A percentile compares a stretch with the other conserved stretches of the same genome.
These are phyloP conservation scores for Asclepias syriaca DNA, from an alignment of 257 asterid genomes.

Conservation along the genomic window DNA sequence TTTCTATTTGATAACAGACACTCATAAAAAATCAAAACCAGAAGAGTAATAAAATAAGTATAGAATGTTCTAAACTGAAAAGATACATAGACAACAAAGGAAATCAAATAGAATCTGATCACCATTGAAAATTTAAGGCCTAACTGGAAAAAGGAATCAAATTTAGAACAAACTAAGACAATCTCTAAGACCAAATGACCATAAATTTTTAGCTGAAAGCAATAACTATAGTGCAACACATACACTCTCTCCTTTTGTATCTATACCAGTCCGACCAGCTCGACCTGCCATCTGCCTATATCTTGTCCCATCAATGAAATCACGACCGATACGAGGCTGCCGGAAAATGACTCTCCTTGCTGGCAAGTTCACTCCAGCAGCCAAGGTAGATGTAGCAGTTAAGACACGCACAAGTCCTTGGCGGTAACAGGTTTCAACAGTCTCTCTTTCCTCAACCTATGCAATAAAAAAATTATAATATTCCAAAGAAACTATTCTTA, in stretches of 20 bases:
- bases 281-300: conserved; percentile 98
- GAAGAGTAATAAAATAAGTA: not conserved
- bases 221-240: conserved; percentile 23
- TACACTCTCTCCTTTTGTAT: conserved; percentile 98
- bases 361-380: conserved; percentile 98
- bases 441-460: conserved; percentile 96
- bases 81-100: not conserved
- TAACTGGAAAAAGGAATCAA: not conserved
- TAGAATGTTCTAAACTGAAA: not conserved
- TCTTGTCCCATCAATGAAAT: conserved; percentile 93
- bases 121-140: not conserved
- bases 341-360: conserved; percentile 97
- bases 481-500: conserved; percentile 7
- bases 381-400: conserved; percentile 99
- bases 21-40: not conserved
- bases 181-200: not conserved
- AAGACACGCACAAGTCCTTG: conserved; percentile 96
- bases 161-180: not conserved
- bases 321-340: conserved; percentile 97
- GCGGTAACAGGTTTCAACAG: conserved; percentile 93
- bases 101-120: conserved; percentile 1
- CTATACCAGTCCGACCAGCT: conserved; percentile 98
- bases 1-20: not conserved
- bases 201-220: not conserved
- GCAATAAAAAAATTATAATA: conserved; percentile 19